Evolutionary conservation across 495 filamentous ascomycete species (phyloP), one percentile per base, ranked within the genome.

Genomic region (Hypoxylon fragiforme): DNA sequence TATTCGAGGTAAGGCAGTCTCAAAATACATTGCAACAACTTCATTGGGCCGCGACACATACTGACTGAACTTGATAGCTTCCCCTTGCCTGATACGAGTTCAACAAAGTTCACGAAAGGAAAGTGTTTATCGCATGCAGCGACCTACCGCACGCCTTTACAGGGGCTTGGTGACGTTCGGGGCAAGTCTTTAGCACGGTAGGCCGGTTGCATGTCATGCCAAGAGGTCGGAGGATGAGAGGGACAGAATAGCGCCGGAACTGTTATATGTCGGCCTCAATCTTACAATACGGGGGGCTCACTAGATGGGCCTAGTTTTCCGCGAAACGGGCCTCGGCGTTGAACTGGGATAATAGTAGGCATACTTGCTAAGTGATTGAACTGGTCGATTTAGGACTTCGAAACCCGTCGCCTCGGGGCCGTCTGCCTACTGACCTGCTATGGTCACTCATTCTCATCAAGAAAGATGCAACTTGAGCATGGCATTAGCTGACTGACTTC

Each of bases 91-190:
- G 49, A 54, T 63, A 54, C 54, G 54, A 63, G 54, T 43, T 50
- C 60, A 44, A 40, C 44, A 58, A 54, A 63, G 54, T 43, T 50
- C 60, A 44, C 45, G 49, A 58, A 54, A 52, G 60, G 60, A 63
- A 63, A 63, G 60, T 58, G 44, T 46, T 58, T 58, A 28, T 41
- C 54, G 44, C 44, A 31, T 50, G 49, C 53, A 42, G 54, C 32
- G 34, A 34, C 31, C 45, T 54, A 24, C 44, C 31, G 44, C 44
- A 54, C 53, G 50, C 38, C 49, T 53, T 53, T 26, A 54, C 59
- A 58, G 32, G 54, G 53, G 35, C 48, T n/a, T n/a, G 30, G 49
- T 58, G 54, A 34, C 49, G 44, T 54, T 50, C 54, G 40, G 54
- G 32, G 44, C 22, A 58, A 40, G 54, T 54, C 40, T 40, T 44